Evolutionary conservation across 345 rosid species (phyloP).

Genomic region (Citrus hindsii): DNA sequence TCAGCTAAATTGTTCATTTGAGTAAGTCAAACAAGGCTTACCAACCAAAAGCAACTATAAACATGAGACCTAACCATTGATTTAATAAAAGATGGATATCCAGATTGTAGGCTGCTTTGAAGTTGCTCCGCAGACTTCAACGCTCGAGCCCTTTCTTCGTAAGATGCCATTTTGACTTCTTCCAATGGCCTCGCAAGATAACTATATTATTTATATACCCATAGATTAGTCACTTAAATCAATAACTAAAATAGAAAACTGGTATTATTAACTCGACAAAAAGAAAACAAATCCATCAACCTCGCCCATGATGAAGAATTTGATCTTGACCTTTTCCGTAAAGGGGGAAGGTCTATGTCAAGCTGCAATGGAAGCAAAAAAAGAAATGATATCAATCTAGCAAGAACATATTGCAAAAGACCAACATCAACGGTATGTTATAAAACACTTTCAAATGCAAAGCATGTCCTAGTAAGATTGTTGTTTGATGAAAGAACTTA

Average conservation of each 20-base stretch:
- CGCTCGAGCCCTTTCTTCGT: conserved; percentile 39
- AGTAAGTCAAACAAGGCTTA: conserved; percentile 21
- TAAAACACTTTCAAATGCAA: background rate
- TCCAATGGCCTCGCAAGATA: conserved; percentile 46
- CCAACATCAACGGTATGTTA: too few species aligned
- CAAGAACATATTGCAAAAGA: too few species aligned
- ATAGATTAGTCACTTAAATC: background rate
- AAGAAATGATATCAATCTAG: background rate
- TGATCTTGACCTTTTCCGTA: conserved; percentile 25
- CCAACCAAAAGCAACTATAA: conserved; percentile 75
- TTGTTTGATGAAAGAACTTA: conserved; percentile 2
- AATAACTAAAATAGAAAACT: background rate
- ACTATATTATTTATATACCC: conserved; percentile 19
- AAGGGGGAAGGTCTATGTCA: conserved; percentile 14
- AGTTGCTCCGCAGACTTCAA: conserved; percentile 41
- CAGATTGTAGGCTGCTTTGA: conserved; percentile 30
- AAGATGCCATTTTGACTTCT: conserved; percentile 43
- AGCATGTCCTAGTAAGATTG: background rate
- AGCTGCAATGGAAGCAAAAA: conserved; percentile 18
- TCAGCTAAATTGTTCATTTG: background rate
- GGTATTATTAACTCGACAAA: background rate
- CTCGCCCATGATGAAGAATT: conserved; percentile 33
- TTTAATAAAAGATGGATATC: conserved; percentile 52
- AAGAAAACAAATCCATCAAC: conserved; percentile 10
- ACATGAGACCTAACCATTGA: conserved; percentile 75